phyloP scores from a whole-genome alignment of 2,329 filamentous ascomycete species.

The Gaeumannomyces tritici region DNA sequence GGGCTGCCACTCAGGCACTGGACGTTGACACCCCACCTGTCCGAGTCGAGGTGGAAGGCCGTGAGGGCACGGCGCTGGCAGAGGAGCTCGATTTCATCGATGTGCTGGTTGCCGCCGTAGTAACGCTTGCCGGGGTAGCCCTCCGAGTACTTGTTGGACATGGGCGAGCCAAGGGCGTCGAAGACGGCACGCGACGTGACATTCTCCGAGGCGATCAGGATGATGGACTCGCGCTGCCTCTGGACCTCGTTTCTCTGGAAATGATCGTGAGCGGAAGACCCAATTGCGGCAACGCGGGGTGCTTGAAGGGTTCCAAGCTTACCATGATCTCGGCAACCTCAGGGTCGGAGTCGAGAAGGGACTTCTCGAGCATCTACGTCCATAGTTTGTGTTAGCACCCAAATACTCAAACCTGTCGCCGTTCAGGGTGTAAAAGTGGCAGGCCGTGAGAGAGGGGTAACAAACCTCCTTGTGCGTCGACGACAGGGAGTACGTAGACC shows the following conservation, averaged over 20 bases:
- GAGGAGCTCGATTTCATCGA: slow-evolving; percentile 88
- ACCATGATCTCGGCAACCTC: slow-evolving; percentile 98
- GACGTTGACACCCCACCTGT: slow-evolving; percentile 98
- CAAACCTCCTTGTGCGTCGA: slow-evolving; percentile 44
- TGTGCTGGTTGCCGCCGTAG: slow-evolving; percentile 98
- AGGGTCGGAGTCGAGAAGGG: slow-evolving; percentile 80
- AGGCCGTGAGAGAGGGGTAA: slow-evolving; percentile 5
- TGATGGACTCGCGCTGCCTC: slow-evolving; percentile 96
- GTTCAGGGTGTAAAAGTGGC: background rate
- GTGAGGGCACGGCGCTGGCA: slow-evolving; percentile 91
- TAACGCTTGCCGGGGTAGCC: slow-evolving; percentile 96
- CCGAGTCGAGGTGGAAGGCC: slow-evolving; percentile 76
- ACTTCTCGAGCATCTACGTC: slow-evolving; percentile 87
- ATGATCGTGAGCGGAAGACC: slow-evolving; percentile 7
- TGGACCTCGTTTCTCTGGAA: slow-evolving; percentile 79
- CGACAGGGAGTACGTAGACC: slow-evolving; percentile 38
- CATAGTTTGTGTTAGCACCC: slow-evolving; percentile 2
- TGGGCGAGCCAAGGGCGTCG: slow-evolving; percentile 88
- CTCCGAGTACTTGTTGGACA: slow-evolving; percentile 99
- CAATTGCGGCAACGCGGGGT: background rate
- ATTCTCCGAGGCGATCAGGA: slow-evolving; percentile 98
- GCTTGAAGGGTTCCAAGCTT: slow-evolving; percentile 21
- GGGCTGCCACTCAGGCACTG: slow-evolving; percentile 89
- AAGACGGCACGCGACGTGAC: slow-evolving; percentile 97
- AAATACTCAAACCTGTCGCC: too few relatives aligned